phyloP scores from a whole-genome alignment of 306 rosid species.

The Vigna unguiculata region DNA sequence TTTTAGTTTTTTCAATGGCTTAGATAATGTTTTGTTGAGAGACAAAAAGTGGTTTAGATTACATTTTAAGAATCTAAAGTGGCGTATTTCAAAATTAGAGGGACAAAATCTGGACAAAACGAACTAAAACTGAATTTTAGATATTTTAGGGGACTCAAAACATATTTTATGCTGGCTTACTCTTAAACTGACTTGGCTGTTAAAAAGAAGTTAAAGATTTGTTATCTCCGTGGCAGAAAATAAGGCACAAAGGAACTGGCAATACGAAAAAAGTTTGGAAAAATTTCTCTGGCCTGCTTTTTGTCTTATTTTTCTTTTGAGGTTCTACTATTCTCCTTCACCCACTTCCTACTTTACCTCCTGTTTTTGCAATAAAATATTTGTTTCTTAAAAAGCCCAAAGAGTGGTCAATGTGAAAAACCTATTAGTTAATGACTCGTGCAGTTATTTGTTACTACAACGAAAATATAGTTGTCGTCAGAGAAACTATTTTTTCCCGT shows the following conservation, averaged over 20 bases:
- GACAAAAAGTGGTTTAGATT: too few relatives aligned
- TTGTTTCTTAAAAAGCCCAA: not conserved
- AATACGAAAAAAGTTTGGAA: conserved; percentile 1
- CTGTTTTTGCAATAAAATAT: conserved; percentile 7
- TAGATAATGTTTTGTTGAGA: too few relatives aligned
- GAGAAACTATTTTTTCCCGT: not conserved
- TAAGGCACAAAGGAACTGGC: not conserved
- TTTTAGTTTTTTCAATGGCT: too few relatives aligned
- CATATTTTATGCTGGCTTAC: not conserved
- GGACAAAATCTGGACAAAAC: too few relatives aligned
- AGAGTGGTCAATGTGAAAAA: not conserved
- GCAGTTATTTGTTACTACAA: conserved; percentile 1
- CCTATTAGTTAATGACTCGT: not conserved
- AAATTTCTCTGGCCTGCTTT: not conserved
- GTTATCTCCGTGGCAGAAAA: not conserved
- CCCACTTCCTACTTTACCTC: not conserved
- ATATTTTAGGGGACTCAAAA: too few relatives aligned
- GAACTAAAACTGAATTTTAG: too few relatives aligned
- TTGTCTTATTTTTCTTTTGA: conserved; percentile 10
- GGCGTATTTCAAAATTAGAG: too few relatives aligned
- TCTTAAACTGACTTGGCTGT: not conserved
- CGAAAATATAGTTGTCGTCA: conserved; percentile 5
- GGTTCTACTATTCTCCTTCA: not conserved
- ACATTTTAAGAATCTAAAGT: too few relatives aligned
- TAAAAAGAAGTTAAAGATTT: not conserved